phyloP scores from a whole-genome alignment of 129 eudicot species.

The Tanacetum coccineum region DNA sequence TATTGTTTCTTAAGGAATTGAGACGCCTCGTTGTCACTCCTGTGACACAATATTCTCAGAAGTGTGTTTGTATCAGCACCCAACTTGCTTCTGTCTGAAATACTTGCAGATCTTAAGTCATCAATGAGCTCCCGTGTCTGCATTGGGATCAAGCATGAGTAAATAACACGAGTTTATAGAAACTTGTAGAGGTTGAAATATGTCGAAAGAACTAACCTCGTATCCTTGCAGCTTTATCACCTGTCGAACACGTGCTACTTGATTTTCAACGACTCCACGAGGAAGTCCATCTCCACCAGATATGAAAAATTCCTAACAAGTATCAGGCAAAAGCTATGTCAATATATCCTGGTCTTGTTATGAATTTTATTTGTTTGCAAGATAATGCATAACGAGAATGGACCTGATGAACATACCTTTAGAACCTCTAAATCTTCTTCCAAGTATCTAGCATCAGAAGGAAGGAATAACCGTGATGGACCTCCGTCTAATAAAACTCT shows the following conservation, averaged over 20 bases:
- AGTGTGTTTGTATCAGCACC: conserved; percentile 87
- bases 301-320: conserved; percentile 78
- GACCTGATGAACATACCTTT: conserved; percentile 48
- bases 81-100: conserved; percentile 61
- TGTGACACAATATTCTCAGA: conserved; percentile 80
- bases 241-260: conserved; percentile 82
- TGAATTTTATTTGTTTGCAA: too few relatives aligned
- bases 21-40: conserved; percentile 89
- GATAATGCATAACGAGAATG: conserved; percentile 1
- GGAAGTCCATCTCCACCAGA: conserved; percentile 99
- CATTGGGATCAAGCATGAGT: conserved; percentile 21
- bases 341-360: background rate
- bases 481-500: conserved; percentile 96
- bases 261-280: conserved; percentile 98
- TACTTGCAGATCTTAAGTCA: conserved; percentile 73
- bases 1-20: conserved; percentile 96
- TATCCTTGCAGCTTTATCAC: conserved; percentile 76
- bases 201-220: conserved; percentile 58
- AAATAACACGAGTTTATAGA: conserved; percentile 2
- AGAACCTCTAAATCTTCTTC: conserved; percentile 94
- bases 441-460: conserved; percentile 68
- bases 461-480: conserved; percentile 69
- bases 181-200: background rate
- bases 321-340: background rate
- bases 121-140: conserved; percentile 93